Percentiles rank a stretch among this genome's conserved stretches.
These are phyloP conservation scores for Blastobotrys serpentis DNA, from an alignment of 1,139 yeast species.

Conservation along the genomic window DNA sequence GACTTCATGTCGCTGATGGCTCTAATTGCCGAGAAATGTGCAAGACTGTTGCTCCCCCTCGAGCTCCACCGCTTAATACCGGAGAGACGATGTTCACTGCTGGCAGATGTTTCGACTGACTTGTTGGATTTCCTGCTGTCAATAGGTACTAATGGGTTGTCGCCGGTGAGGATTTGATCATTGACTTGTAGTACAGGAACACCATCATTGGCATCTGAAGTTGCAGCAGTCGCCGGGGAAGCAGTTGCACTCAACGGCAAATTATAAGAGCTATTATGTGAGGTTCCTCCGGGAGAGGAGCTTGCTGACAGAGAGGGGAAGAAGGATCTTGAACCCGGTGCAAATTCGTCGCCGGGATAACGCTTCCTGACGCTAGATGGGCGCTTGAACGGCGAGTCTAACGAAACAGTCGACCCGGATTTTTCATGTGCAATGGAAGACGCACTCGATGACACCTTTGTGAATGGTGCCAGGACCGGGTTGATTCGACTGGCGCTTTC, in stretches of 20 bases:
- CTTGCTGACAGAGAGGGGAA: background rate
- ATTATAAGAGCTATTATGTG: background rate
- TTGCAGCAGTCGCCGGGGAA: no score
- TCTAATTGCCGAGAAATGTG: background rate
- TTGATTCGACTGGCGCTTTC: slow-evolving; percentile 7
- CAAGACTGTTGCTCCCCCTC: background rate
- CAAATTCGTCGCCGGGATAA: background rate
- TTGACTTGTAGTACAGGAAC: slow-evolving; percentile 3
- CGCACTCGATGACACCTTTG: background rate
- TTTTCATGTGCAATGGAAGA: background rate
- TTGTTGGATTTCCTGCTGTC: background rate
- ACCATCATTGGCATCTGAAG: no score
- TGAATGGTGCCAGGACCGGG: slow-evolving; percentile 14
- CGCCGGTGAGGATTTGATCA: background rate
- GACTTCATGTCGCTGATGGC: slow-evolving; percentile 21
- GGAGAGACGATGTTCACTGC: background rate
- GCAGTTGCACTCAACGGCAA: background rate
- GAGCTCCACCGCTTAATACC: slow-evolving; percentile 2
- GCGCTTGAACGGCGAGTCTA: background rate
- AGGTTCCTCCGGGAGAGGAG: background rate
- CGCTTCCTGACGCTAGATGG: background rate
- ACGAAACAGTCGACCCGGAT: background rate
- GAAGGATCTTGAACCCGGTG: background rate
- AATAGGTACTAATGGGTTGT: background rate
- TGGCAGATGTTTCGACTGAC: background rate